Conservation (phyloP, 345 rosid genomes). For the Lepidium sativum region DNA sequence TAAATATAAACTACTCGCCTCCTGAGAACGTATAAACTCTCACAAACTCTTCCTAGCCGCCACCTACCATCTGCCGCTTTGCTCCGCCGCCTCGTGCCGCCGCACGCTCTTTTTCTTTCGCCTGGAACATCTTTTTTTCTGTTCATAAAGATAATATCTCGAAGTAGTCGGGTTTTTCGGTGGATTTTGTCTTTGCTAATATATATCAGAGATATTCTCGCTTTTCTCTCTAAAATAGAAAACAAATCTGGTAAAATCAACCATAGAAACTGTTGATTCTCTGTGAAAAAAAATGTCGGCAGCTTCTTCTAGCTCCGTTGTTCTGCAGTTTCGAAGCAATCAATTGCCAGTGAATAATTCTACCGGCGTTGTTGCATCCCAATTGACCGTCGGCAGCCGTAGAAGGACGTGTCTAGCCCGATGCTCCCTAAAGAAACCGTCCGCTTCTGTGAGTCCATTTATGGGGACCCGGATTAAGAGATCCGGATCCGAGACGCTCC, state of each 20-base stretch:
- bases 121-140: background rate
- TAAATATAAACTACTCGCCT: background rate
- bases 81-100: slow-evolving; percentile 4
- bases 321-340: slow-evolving; percentile 27
- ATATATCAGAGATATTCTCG: no score
- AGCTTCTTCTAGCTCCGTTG: slow-evolving; percentile 32
- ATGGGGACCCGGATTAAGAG: slow-evolving; percentile 43
- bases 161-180: no score
- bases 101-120: slow-evolving; percentile 13
- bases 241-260: background rate
- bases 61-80: slow-evolving; percentile 25
- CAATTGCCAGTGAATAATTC: slow-evolving; percentile 17
- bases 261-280: background rate
- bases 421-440: slow-evolving; percentile 31
- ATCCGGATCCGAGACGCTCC: slow-evolving; percentile 49
- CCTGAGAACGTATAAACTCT: background rate
- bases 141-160: no score
- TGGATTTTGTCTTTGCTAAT: no score
- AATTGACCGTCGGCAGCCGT: slow-evolving; percentile 27
- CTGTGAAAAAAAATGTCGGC: slow-evolving; percentile 39
- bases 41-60: background rate
- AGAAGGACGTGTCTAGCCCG: slow-evolving; percentile 16
- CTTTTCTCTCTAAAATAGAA: background rate
- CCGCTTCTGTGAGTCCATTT: slow-evolving; percentile 34
- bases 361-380: slow-evolving; percentile 23